Base-by-base conservation (phyloP, 2,329 filamentous ascomycete species). In the Microdochium nivale region DNA sequence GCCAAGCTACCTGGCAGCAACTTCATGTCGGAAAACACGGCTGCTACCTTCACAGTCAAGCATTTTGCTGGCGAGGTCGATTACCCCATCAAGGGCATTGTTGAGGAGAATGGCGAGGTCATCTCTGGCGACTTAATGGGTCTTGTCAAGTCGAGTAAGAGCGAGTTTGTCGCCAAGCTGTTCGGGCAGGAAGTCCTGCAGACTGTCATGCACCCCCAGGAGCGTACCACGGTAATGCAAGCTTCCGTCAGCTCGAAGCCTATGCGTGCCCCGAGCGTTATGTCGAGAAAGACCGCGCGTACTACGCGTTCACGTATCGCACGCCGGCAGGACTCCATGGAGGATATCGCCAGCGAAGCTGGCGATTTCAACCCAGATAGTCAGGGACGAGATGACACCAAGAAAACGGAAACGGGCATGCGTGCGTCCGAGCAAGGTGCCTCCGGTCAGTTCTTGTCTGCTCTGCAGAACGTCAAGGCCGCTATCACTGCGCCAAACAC, bases 21-120 rank as follows among this genome's bases (percentile, higher is more conserved):
- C 67, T 96, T 96, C 68, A 75, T 86, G 49, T 92, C 91, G 0
- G 86, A 89, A 55, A 95, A 95, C 68, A 78, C 81, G 0, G 78
- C 87, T 0, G 86, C 90, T 4, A 80, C 81, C 10, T 99, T 99
- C 70, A 91, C 90, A 0, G 84, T 99, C 52, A 90, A 88, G 68
- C 94, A 99, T 68, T 99, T 95, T 68, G 92, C 92, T 37, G 94
- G 94, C 49, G 94, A 97, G 65, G 89, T 99, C 4, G 94, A 99
- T 55, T 99, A 99, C 64, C 85, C 89, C 2, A 80, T 95, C 54
- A 86, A 86, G 60, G 89, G 89, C 4, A 74, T 99, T 23, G 79
- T 97, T 2, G 94, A 99, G 67, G 91, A 96, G 70, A 99, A 99
- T 58, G 90, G 91, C 50, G 94, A 99, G 66, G 83, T 96, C 55